A percentile compares a stretch with the other conserved stretches of the same genome.
Conservation (phyloP, 2,329 filamentous ascomycete species). For the Thielaviopsis musarum region DNA sequence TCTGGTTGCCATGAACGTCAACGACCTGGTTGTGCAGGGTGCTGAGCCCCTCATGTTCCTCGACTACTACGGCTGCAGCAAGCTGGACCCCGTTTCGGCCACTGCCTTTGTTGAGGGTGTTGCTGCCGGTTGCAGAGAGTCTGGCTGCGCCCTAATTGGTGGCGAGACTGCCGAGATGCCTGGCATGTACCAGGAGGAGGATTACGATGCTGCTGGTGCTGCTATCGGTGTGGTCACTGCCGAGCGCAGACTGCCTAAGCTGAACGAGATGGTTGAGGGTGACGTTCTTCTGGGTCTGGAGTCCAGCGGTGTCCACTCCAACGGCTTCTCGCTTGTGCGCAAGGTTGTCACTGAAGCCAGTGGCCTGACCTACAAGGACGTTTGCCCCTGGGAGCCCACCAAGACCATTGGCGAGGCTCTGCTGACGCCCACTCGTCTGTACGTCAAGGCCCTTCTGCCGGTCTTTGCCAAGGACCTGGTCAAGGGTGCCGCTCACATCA, state of each 20-base stretch:
- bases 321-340: slow-evolving; percentile 92
- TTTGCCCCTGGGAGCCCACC: slow-evolving; percentile 57
- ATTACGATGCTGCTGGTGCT: slow-evolving; percentile 85
- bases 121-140: slow-evolving; percentile 67
- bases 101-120: slow-evolving; percentile 84
- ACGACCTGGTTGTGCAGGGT: slow-evolving; percentile 90
- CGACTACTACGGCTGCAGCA: slow-evolving; percentile 92
- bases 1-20: slow-evolving; percentile 97
- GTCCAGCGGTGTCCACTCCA: slow-evolving; percentile 82
- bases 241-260: slow-evolving; percentile 57
- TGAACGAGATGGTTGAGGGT: slow-evolving; percentile 57
- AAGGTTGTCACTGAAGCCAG: slow-evolving; percentile 58
- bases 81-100: slow-evolving; percentile 60
- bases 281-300: slow-evolving; percentile 75
- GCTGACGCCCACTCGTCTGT: slow-evolving; percentile 82
- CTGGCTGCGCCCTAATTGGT: slow-evolving; percentile 81
- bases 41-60: slow-evolving; percentile 92
- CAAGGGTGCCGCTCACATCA: slow-evolving; percentile 94
- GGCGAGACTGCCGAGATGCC: slow-evolving; percentile 99
- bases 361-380: slow-evolving; percentile 52
- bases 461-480: slow-evolving; percentile 46
- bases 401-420: slow-evolving; percentile 56
- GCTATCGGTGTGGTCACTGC: slow-evolving; percentile 69
- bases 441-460: slow-evolving; percentile 66
- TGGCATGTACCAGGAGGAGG: slow-evolving; percentile 72